A percentile compares a stretch with the other conserved stretches of the same genome.
Conservation (phyloP, 768 basidiomycete species). For the Panaeolus cyanescens region DNA sequence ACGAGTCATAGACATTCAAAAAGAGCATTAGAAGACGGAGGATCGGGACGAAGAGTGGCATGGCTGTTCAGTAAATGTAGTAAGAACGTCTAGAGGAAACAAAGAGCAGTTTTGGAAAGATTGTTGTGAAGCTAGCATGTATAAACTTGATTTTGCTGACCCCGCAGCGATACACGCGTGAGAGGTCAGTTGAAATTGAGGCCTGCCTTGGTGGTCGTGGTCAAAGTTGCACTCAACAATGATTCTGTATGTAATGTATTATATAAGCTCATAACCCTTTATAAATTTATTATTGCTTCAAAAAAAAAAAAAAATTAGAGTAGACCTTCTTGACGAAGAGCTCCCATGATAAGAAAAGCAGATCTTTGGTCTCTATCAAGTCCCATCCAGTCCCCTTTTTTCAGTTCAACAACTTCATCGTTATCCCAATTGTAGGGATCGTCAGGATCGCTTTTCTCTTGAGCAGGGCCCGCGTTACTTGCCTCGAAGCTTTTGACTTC, state of each 20-base stretch:
- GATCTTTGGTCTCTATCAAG: constrained; percentile 79
- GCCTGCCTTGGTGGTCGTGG: neutral
- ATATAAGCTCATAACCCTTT: neutral
- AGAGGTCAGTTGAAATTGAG: constrained; percentile 1
- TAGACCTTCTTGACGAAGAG: constrained; percentile 71
- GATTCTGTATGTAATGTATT: neutral
- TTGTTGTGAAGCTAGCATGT: constrained; percentile 1
- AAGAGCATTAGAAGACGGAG: constrained; percentile 74
- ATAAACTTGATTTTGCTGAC: neutral
- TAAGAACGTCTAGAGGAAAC: neutral
- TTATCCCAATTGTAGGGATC: constrained; percentile 67
- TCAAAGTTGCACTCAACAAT: neutral
- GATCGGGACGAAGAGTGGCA: constrained; percentile 69
- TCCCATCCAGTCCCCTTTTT: constrained; percentile 73
- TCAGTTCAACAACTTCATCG: constrained; percentile 49
- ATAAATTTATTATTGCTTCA: no score
- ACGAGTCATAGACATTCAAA: constrained; percentile 81
- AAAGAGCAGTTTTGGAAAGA: constrained; percentile 1
- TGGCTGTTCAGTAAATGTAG: constrained; percentile 28
- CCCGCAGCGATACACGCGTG: constrained; percentile 3
- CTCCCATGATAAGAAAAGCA: constrained; percentile 79
- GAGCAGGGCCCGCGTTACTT: constrained; percentile 6
- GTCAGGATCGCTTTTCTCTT: constrained; percentile 30
- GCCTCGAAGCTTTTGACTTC: constrained; percentile 38
- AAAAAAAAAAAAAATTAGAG: constrained; percentile 41